phyloP scores from a whole-genome alignment of 495 filamentous ascomycete species.

The Cercophora sp. region DNA sequence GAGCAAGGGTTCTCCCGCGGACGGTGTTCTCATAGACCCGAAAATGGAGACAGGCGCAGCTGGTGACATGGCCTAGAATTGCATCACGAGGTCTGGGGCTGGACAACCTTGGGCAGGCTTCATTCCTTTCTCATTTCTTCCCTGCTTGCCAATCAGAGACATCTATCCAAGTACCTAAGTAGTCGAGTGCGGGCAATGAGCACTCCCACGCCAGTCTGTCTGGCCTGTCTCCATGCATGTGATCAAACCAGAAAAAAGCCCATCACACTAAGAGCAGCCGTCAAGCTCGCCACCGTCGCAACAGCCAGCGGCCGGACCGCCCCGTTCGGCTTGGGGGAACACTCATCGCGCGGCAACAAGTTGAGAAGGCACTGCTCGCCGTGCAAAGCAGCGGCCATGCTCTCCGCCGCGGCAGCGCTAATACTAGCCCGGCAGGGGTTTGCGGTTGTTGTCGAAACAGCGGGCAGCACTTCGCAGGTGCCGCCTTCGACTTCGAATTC shows the following conservation, averaged over 20 bases:
- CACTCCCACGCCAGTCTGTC: no score
- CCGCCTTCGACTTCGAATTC: not conserved
- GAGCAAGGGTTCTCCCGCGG: no score
- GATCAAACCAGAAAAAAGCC: not conserved
- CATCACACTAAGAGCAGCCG: not conserved
- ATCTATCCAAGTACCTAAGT: no score
- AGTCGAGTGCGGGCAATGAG: no score
- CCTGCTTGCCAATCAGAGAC: no score
- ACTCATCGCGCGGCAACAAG: not conserved
- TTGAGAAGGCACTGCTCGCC: not conserved
- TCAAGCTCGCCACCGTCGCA: not conserved
- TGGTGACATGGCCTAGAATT: no score
- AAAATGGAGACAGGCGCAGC: no score
- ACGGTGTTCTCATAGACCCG: no score
- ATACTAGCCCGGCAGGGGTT: slow-evolving; percentile 12
- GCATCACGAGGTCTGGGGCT: no score
- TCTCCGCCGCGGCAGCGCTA: slow-evolving; percentile 9
- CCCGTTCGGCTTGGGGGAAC: not conserved
- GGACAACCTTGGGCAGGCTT: no score
- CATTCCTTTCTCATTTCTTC: no score
- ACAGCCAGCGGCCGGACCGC: not conserved
- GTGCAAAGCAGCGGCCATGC: slow-evolving; percentile 6
- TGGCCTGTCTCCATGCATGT: no score
- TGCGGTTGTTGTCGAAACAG: not conserved
- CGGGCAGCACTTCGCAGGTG: not conserved